phyloP scores from a whole-genome alignment of 805 yeast genomes.

The Kregervanrija pseudodelftensis region DNA sequence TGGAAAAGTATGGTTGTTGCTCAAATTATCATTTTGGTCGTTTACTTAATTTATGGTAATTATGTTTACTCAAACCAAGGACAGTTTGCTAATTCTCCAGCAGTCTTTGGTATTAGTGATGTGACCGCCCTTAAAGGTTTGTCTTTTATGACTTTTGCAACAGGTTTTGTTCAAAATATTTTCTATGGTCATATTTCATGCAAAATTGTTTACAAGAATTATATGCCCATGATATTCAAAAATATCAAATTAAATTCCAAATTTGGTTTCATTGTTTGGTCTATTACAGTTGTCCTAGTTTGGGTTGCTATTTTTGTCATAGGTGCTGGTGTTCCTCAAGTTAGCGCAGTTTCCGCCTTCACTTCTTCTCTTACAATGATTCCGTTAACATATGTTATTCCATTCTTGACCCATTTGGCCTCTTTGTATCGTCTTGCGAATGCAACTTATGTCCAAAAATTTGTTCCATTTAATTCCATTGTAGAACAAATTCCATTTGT shows the following conservation, averaged over 20 bases:
- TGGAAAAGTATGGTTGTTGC: slow-evolving; percentile 40
- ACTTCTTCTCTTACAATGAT: slow-evolving; percentile 22
- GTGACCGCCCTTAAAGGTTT: slow-evolving; percentile 26
- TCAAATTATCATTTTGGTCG: slow-evolving; percentile 32
- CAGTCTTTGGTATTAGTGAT: slow-evolving; percentile 35
- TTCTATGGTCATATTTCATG: slow-evolving; percentile 41
- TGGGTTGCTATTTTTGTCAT: slow-evolving; percentile 14
- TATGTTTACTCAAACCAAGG: slow-evolving; percentile 39
- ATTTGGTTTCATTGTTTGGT: slow-evolving; percentile 22
- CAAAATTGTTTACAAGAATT: slow-evolving; percentile 37
- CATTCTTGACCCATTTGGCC: slow-evolving; percentile 17
- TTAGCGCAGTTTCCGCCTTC: slow-evolving; percentile 18
- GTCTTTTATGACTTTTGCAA: slow-evolving; percentile 30
- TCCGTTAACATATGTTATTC: slow-evolving; percentile 23
- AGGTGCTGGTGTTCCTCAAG: slow-evolving; percentile 23
- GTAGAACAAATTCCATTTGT: background rate
- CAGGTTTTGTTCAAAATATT: slow-evolving; percentile 37
- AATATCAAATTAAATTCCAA: slow-evolving; percentile 28
- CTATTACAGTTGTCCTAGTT: slow-evolving; percentile 8
- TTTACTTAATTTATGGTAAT: slow-evolving; percentile 36
- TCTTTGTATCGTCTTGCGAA: slow-evolving; percentile 9
- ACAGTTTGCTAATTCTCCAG: slow-evolving; percentile 36
- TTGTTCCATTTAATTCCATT: slow-evolving; percentile 7
- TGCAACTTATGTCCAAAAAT: background rate
- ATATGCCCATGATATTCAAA: slow-evolving; percentile 26